Evolutionary conservation across 257 asterid genomes (phyloP).

Genomic region (Fraxinus anomala): DNA sequence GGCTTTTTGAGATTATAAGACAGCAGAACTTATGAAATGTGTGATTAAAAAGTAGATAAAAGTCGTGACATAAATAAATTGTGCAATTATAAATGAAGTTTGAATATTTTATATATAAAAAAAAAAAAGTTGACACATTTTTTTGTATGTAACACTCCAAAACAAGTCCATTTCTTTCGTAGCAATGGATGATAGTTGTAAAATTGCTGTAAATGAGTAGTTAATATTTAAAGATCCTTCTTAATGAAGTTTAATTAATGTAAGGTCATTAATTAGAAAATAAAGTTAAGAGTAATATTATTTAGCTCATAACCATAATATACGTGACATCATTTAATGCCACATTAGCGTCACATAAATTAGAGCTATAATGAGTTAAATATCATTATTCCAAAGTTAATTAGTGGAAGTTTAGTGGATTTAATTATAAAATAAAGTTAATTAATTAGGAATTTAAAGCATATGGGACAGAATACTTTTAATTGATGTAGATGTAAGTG

Average conservation of each 20-base stretch:
- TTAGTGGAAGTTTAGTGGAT: background rate
- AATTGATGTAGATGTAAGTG: background rate
- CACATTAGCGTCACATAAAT: too few species aligned
- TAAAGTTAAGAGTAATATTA: background rate
- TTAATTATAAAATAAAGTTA: background rate
- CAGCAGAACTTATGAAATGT: too few species aligned
- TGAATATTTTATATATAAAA: too few species aligned
- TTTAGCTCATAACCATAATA: too few species aligned
- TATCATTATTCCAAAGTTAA: background rate
- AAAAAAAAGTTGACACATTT: too few species aligned
- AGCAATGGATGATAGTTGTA: background rate
- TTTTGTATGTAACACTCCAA: background rate
- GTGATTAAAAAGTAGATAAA: too few species aligned
- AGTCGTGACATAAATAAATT: too few species aligned
- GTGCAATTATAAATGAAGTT: too few species aligned
- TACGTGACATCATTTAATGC: too few species aligned
- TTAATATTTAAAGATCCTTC: background rate
- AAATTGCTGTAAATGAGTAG: background rate
- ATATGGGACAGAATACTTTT: background rate
- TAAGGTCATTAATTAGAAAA: background rate
- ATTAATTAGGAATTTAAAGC: background rate
- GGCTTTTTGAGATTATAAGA: too few species aligned
- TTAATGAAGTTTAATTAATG: background rate
- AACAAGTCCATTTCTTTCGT: background rate
- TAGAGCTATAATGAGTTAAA: too few species aligned